Evolutionary conservation across 2,329 filamentous ascomycete genomes (phyloP), one percentile per base, ranked within the genome.

Genomic region (Colletotrichum melonis): DNA sequence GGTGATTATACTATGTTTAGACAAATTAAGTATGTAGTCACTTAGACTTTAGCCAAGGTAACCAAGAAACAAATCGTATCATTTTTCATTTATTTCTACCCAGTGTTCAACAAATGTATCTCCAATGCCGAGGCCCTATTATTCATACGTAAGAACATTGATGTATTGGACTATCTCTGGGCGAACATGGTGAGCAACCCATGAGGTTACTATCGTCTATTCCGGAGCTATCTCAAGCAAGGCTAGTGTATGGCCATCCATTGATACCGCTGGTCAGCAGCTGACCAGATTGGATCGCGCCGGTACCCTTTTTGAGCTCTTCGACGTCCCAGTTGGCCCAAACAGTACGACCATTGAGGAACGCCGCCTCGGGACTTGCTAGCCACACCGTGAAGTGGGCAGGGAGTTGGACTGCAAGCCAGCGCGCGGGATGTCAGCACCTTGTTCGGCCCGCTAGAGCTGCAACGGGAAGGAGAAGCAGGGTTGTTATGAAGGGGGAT

Each of bases 281-380:
- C 55, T 57, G 60, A 30, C 70, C 70, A 12, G 67, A 46, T 26
- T 73, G 42, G 38, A 70, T 70, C 2, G 46, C 28, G 12, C 38
- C 22, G 32, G 70, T 67, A 30, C 67, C 64, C 16, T 67, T 65
- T 76, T 85, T 85, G 42, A 89, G 80, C 75, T 88, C 87, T 52
- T 86, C 81, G 0, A 88, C 82, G 76, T 89, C 88, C 87, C 86
- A 89, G 26, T 86, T 85, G 12, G 83, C 81, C 84, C 85, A 88
- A 0, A 88, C 76, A 26, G 85, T 84, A 59, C 84, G 85, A 3
- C 83, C 81, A 54, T 82, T 85, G 30, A 89, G 76, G 73, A 89
- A 88, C 6, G 74, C 76, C 0, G 87, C 86, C 74, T 89, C 85
- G 1, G 82, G 75, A 30, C 81, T 84, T 0, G 83, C 80, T 30